Conservation (phyloP, 306 rosid species). For the Sechiopsis laciniata region DNA sequence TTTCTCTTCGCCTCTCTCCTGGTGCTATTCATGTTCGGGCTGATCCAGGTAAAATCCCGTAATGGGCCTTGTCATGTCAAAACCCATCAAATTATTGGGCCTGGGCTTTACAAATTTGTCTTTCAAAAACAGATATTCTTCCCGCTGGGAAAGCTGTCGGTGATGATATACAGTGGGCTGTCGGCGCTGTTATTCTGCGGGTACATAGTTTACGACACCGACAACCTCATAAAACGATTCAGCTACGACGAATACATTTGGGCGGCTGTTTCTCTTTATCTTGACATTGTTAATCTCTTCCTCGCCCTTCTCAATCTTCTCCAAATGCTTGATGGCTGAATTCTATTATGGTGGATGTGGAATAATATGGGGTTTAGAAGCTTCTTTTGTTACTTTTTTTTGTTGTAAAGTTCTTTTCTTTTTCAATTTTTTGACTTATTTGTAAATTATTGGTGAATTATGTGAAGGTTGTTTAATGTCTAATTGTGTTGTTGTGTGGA, state of each 20-base stretch:
- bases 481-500: too few species aligned
- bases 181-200: slow-evolving; percentile 23
- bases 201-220: slow-evolving; percentile 29
- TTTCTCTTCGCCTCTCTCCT: slow-evolving; percentile 32
- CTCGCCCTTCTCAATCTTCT: slow-evolving; percentile 20
- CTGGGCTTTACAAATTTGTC: neutral
- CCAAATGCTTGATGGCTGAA: neutral
- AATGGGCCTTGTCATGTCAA: too few species aligned
- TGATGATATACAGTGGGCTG: slow-evolving; percentile 24
- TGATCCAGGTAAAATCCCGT: slow-evolving; percentile 27
- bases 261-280: slow-evolving; percentile 27
- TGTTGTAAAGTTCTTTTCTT: too few species aligned
- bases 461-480: too few species aligned
- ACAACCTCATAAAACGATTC: slow-evolving; percentile 30
- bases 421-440: too few species aligned
- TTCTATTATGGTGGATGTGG: too few species aligned
- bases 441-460: too few species aligned
- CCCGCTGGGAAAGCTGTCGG: slow-evolving; percentile 26
- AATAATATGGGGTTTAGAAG: too few species aligned
- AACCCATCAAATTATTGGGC: neutral
- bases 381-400: too few species aligned
- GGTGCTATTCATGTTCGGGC: slow-evolving; percentile 23
- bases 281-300: slow-evolving; percentile 28
- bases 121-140: slow-evolving; percentile 20
- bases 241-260: slow-evolving; percentile 32